These are phyloP conservation scores for Trypanosoma mega DNA, from an alignment of 208 protist species.

Conservation along the genomic window DNA sequence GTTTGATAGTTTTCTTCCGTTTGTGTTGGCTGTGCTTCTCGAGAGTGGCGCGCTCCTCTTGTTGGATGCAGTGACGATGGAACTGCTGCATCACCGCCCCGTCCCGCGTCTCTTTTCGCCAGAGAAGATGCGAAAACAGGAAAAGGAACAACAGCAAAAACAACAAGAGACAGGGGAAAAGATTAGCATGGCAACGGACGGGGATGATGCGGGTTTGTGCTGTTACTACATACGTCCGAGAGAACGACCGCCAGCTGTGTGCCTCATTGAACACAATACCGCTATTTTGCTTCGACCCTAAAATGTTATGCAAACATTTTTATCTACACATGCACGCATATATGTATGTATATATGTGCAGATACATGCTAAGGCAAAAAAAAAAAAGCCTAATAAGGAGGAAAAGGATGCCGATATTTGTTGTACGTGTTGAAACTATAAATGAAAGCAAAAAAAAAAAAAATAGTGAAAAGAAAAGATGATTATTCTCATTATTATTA, in stretches of 20 bases:
- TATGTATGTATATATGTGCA: constrained; percentile 6
- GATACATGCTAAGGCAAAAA: not conserved
- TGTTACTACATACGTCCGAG: constrained; percentile 19
- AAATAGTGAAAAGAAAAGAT: too few species aligned
- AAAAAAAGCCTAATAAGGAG: too few species aligned
- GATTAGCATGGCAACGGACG: not conserved
- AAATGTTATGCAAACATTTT: not conserved
- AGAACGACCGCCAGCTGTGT: constrained; percentile 24
- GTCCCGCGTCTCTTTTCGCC: constrained; percentile 22
- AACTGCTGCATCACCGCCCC: constrained; percentile 32
- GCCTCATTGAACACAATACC: constrained; percentile 59
- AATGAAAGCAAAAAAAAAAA: too few species aligned
- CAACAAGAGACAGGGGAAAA: not conserved
- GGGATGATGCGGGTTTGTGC: not conserved
- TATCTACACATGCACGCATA: not conserved
- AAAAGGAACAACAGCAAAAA: too few species aligned
- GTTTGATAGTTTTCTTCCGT: constrained; percentile 47
- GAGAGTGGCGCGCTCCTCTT: constrained; percentile 72
- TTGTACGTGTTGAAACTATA: too few species aligned
- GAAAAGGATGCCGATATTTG: too few species aligned
- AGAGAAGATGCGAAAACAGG: not conserved
- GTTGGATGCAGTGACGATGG: constrained; percentile 62
- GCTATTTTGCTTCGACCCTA: constrained; percentile 38
- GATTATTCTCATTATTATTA: too few species aligned
- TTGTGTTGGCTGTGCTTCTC: constrained; percentile 49